Evolutionary conservation across 140 eudicot genomes (phyloP).

Genomic region (Bidens hawaiensis): DNA sequence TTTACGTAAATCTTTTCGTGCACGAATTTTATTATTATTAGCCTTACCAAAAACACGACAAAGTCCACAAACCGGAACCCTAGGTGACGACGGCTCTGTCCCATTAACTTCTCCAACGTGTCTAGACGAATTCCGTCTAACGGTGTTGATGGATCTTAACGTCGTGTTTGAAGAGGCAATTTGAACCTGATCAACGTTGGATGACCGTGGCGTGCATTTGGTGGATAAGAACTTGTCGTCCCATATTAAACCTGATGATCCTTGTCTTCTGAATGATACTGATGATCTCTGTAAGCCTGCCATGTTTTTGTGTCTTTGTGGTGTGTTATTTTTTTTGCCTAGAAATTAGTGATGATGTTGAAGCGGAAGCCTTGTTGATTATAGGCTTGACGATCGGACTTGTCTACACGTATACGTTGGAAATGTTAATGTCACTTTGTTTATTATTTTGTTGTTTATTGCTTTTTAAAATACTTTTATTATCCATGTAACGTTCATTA

Average conservation of each 20-base stretch:
- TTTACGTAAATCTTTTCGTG: constrained; percentile 27
- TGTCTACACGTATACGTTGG: constrained; percentile 15
- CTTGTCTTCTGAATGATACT: constrained; percentile 64
- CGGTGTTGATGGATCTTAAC: constrained; percentile 20
- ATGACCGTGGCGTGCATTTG: constrained; percentile 9
- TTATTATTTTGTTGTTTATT: constrained; percentile 20
- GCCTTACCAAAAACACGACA: constrained; percentile 47
- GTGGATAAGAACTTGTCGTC: constrained; percentile 52
- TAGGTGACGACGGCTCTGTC: constrained; percentile 66
- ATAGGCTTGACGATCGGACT: constrained; percentile 14
- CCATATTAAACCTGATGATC: constrained; percentile 80
- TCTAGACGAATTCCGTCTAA: constrained; percentile 50
- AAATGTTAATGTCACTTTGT: not conserved
- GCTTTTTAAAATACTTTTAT: constrained; percentile 39
- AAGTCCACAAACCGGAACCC: constrained; percentile 59
- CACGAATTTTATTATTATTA: constrained; percentile 13
- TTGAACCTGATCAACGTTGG: constrained; percentile 8
- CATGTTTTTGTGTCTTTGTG: constrained; percentile 20
- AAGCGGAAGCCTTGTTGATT: not conserved
- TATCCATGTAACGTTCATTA: not conserved
- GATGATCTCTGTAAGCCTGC: constrained; percentile 72
- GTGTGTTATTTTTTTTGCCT: not conserved
- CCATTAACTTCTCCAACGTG: constrained; percentile 45
- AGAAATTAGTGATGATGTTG: constrained; percentile 3
- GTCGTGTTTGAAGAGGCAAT: not conserved